phyloP scores from a whole-genome alignment of 805 yeast genomes.

The Kregervanrija delftensis region DNA sequence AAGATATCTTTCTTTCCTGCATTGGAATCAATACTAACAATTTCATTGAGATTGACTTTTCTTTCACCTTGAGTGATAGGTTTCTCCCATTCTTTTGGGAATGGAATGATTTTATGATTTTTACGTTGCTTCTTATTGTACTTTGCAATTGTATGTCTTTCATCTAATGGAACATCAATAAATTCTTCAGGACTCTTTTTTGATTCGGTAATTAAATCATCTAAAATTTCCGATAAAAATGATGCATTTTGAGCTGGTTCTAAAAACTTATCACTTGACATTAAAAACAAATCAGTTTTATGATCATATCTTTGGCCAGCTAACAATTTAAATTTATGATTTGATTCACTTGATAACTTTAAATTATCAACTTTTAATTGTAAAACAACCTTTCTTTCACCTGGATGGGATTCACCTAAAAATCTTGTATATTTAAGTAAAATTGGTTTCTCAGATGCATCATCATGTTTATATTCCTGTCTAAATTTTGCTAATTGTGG shows the following conservation, averaged over 20 bases:
- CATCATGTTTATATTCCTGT: constrained; percentile 52
- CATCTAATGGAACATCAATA: constrained; percentile 75
- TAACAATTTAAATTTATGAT: constrained; percentile 71
- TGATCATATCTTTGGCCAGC: constrained; percentile 74
- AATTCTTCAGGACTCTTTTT: constrained; percentile 56
- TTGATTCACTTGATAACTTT: constrained; percentile 41
- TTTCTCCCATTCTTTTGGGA: constrained; percentile 78
- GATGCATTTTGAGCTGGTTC: constrained; percentile 86
- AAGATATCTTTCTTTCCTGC: neutral
- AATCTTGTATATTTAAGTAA: constrained; percentile 67
- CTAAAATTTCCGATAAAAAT: constrained; percentile 57
- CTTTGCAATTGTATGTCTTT: constrained; percentile 54
- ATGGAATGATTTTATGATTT: constrained; percentile 34
- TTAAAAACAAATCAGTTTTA: constrained; percentile 49
- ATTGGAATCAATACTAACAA: neutral
- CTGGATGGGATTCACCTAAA: constrained; percentile 65
- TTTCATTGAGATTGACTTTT: constrained; percentile 23
- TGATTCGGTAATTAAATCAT: constrained; percentile 55
- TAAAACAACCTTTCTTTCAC: constrained; percentile 62
- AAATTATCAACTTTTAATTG: constrained; percentile 47
- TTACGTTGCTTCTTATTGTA: constrained; percentile 32
- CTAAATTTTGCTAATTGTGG: constrained; percentile 77
- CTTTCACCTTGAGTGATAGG: constrained; percentile 64
- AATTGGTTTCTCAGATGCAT: constrained; percentile 42
- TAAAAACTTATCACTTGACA: constrained; percentile 57